Conservation (phyloP, 352 stramenopile genomes). For the Phytophthora constricta region DNA sequence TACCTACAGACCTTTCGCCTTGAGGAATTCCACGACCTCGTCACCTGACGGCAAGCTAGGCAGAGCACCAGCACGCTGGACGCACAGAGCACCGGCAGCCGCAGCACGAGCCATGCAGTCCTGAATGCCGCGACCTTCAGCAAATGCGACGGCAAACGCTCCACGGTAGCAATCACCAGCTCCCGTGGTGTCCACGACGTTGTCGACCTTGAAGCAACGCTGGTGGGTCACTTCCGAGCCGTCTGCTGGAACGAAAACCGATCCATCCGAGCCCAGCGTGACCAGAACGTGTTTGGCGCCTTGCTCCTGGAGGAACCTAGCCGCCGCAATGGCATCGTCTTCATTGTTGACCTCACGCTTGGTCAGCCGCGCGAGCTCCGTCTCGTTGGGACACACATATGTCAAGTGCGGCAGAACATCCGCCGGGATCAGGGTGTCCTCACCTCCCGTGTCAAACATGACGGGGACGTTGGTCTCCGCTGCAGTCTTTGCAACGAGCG, state of each 20-base stretch:
- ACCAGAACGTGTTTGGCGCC: slow-evolving; percentile 54
- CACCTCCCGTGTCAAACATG: slow-evolving; percentile 82
- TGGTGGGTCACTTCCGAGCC: slow-evolving; percentile 45
- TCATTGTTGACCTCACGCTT: slow-evolving; percentile 24
- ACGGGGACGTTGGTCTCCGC: slow-evolving; percentile 56
- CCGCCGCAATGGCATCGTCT: slow-evolving; percentile 50
- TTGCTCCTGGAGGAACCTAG: slow-evolving; percentile 17
- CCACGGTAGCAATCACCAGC: slow-evolving; percentile 83
- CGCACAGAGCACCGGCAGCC: slow-evolving; percentile 70
- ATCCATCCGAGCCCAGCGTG: slow-evolving; percentile 62
- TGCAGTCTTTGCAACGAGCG: slow-evolving; percentile 55
- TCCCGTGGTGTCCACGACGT: slow-evolving; percentile 82
- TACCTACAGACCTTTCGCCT: slow-evolving; percentile 21
- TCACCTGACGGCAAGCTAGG: slow-evolving; percentile 67
- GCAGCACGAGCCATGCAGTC: slow-evolving; percentile 64
- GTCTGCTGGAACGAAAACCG: slow-evolving; percentile 65
- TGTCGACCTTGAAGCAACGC: slow-evolving; percentile 57
- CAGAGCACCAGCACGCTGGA: slow-evolving; percentile 68
- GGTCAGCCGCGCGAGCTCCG: slow-evolving; percentile 50
- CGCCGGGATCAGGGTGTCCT: slow-evolving; percentile 63
- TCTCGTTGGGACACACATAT: slow-evolving; percentile 72
- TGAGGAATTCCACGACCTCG: slow-evolving; percentile 43
- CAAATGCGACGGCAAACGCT: slow-evolving; percentile 68
- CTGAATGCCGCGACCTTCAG: slow-evolving; percentile 52
- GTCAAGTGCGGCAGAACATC: slow-evolving; percentile 61